phyloP scores from a whole-genome alignment of 441 rosid genomes.

The Gossypium trilobum region DNA sequence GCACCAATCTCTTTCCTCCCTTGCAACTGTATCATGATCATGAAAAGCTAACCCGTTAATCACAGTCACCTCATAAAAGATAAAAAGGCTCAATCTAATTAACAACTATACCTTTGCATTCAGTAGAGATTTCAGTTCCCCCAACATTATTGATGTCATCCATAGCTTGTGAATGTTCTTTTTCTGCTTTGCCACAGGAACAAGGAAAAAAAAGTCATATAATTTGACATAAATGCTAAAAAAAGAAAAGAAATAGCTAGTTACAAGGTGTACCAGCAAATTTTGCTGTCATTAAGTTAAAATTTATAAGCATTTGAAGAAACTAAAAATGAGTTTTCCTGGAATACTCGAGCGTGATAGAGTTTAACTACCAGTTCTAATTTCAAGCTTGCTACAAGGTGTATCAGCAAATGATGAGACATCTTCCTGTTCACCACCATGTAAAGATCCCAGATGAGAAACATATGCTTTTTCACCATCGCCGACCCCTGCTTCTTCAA shows the following conservation, averaged over 20 bases:
- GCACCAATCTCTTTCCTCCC: background rate
- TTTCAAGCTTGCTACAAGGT: constrained; percentile 10
- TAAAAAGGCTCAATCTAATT: background rate
- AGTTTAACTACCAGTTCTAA: background rate
- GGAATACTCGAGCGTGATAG: background rate
- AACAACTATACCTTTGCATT: constrained; percentile 5
- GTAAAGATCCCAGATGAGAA: background rate
- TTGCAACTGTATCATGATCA: background rate
- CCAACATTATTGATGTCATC: constrained; percentile 4
- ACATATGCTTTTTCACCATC: background rate
- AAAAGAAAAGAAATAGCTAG: background rate
- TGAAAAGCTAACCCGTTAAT: background rate
- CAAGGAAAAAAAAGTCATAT: background rate
- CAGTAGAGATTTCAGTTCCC: background rate
- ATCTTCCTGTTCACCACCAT: background rate
- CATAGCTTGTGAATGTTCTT: constrained; percentile 2
- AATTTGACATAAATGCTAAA: background rate
- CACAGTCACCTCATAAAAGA: background rate
- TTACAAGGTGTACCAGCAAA: no score
- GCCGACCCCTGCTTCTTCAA: background rate
- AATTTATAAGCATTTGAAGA: background rate
- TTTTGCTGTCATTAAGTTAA: background rate
- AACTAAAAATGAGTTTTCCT: background rate
- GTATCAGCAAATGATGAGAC: background rate
- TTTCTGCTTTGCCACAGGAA: constrained; percentile 2